Conservation (phyloP, 305 asterid genomes). For the Solanum hybrid region DNA sequence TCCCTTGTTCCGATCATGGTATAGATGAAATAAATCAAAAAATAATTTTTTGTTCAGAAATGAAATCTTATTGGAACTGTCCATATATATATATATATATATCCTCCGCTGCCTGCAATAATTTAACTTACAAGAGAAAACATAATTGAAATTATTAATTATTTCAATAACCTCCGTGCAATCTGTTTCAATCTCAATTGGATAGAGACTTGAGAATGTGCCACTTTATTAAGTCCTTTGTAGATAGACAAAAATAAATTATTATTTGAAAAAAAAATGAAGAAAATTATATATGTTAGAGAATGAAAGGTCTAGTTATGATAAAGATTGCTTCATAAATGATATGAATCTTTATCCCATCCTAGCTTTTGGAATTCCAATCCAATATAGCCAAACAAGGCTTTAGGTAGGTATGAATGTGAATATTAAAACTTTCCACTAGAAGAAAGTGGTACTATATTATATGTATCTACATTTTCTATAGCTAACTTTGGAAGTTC, state of each 20-base stretch:
- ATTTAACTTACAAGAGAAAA: neutral
- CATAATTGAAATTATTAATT: neutral
- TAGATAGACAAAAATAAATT: neutral
- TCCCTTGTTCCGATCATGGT: neutral
- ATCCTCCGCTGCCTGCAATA: neutral
- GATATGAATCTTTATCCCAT: constrained; percentile 4
- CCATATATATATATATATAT: no score
- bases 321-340: constrained; percentile 16
- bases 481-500: neutral
- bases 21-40: no score
- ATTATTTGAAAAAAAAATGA: neutral
- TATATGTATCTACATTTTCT: neutral
- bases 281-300: neutral
- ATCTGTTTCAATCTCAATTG: neutral
- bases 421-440: constrained; percentile 6
- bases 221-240: neutral
- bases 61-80: neutral
- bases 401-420: constrained; percentile 8
- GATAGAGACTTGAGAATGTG: neutral
- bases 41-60: neutral
- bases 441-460: constrained; percentile 6
- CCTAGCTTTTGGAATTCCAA: constrained; percentile 6
- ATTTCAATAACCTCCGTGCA: neutral
- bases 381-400: constrained; percentile 8
- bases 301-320: constrained; percentile 2